phyloP scores from a whole-genome alignment of 306 rosid genomes.

The Fragaria ananassa region DNA sequence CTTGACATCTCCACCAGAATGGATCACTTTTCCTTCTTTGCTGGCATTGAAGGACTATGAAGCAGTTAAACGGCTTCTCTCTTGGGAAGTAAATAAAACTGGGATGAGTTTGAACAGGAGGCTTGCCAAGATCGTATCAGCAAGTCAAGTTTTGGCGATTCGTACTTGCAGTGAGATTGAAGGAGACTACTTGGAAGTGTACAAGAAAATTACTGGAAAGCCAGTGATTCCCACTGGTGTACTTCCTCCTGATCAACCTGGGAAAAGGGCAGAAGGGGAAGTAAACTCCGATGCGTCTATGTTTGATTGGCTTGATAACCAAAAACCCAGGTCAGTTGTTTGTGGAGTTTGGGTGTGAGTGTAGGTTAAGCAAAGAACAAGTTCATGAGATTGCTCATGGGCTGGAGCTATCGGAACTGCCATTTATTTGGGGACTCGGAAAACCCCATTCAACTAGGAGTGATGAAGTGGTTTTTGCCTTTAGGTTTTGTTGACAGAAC shows the following conservation, averaged over 20 bases:
- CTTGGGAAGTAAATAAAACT: too few species aligned
- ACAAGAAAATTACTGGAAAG: neutral
- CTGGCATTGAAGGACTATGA: neutral
- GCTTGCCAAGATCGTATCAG: neutral
- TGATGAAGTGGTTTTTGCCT: neutral
- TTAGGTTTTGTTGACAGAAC: neutral
- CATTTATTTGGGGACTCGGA: neutral
- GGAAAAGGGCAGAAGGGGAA: neutral
- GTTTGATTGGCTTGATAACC: neutral
- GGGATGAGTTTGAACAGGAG: neutral
- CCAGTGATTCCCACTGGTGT: neutral
- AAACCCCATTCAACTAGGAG: neutral
- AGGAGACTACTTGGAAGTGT: neutral
- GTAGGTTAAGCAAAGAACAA: neutral
- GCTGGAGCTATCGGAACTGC: neutral
- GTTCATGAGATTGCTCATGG: neutral
- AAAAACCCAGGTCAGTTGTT: neutral
- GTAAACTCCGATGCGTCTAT: neutral
- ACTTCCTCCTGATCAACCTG: neutral
- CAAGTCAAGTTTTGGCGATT: neutral
- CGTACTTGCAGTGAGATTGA: neutral
- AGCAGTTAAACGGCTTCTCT: too few species aligned
- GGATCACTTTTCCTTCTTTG: neutral
- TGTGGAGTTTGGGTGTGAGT: neutral
- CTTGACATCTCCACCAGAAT: neutral